Base-by-base conservation (phyloP, 495 filamentous ascomycete genomes). In the Tetracladium setigerum region DNA sequence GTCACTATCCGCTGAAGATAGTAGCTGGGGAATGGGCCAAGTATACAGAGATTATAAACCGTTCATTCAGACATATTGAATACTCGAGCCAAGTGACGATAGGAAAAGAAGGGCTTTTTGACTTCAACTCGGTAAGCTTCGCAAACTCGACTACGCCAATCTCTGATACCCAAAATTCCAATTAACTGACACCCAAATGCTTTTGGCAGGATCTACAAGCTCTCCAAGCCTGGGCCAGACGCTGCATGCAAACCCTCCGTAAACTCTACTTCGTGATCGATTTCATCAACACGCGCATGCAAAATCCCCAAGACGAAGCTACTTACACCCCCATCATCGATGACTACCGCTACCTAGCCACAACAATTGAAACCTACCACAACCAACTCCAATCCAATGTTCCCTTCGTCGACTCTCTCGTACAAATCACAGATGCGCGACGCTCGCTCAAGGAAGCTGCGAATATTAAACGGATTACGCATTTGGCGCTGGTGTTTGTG, bases 401-500 rank as follows among this genome's bases (percentile, higher is more conserved):
- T 12, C 60, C 63, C 5, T 54, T 63, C 6, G 48, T 62, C 11
- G 54, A 56, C 12, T 56, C 60, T 1, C 40, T 63, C 15, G 45
- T 67, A 4, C 62, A 65, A 31, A 49, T 67, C 38, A 35, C 49
- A 4, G 63, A 67, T 35, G 54, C 57, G 7, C 46, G 56, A 7
- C 30, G 43, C 3, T 46, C 43, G 4, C 18, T 46, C 4, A 54
- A 42, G 6, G 62, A 67, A 41, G 50, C 66, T 15, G 49, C 57
- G 22, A 62, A 63, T 35, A 60, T 67, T 18, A 62, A 46, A 13
- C 54, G 63, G 16, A 37, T 68, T 30, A 68, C 67, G 7, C 46
- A 55, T 30, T 53, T 67, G 11, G 62, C 64, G 8, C 47, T 68
- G 13, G 37, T 68, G 5, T 70, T 70, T 40, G 54, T 70, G n/a